phyloP scores from a whole-genome alignment of 352 stramenopile species.

The Pythium diclinum region DNA sequence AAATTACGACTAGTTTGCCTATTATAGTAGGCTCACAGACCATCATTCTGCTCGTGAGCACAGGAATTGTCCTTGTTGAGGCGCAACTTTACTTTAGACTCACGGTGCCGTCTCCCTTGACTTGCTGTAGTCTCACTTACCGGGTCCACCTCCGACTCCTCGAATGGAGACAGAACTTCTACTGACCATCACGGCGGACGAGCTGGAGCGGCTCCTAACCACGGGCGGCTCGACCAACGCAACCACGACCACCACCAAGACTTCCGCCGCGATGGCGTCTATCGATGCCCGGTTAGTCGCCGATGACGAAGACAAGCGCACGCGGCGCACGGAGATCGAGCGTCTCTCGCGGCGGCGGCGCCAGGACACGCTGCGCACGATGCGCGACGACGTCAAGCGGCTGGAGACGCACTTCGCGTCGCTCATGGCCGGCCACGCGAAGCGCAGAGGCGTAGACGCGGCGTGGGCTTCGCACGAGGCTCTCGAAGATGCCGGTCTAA shows the following conservation, averaged over 20 bases:
- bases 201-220: background rate
- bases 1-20: background rate
- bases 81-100: no score
- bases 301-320: slow-evolving; percentile 21
- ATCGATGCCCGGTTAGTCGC: background rate
- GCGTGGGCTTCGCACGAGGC: background rate
- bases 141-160: background rate
- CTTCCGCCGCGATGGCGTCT: no score
- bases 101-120: no score
- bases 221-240: background rate
- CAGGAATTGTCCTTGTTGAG: background rate
- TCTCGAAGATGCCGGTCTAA: background rate
- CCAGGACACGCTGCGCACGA: slow-evolving; percentile 23
- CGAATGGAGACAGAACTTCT: background rate
- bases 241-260: background rate
- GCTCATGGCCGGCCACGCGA: slow-evolving; percentile 22
- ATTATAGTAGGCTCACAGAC: background rate
- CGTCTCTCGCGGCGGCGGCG: slow-evolving; percentile 39
- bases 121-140: no score
- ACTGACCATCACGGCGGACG: background rate
- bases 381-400: slow-evolving; percentile 41
- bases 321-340: slow-evolving; percentile 47
- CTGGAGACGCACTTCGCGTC: slow-evolving; percentile 41
- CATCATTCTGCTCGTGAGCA: background rate
- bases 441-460: background rate